phyloP scores from a whole-genome alignment of 2,329 filamentous ascomycete genomes.

The Paracorniculantispora psalliotae region DNA sequence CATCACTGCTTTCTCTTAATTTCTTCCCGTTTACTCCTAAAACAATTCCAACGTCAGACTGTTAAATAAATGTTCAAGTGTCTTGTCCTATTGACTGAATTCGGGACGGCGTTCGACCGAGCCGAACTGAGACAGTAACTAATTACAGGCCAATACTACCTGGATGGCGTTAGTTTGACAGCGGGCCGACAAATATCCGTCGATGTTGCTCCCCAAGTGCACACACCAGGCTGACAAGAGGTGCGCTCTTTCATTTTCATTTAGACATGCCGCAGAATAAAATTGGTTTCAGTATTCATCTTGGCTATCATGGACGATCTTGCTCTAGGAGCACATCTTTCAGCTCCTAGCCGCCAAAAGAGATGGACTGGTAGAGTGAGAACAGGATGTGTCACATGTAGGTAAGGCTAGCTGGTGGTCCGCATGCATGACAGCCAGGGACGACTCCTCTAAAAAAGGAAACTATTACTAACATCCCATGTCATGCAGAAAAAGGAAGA shows the following conservation, averaged over 20 bases:
- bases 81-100: no score
- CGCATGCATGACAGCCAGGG: no score
- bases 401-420: background rate
- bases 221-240: background rate
- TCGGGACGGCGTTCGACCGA: no score
- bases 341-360: background rate
- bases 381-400: background rate
- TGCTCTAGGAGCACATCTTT: background rate
- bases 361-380: background rate
- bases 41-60: no score
- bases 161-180: background rate
- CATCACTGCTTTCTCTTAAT: no score
- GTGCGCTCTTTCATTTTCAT: background rate
- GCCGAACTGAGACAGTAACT: no score
- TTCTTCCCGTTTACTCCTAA: no score
- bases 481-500: background rate
- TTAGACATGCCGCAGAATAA: background rate
- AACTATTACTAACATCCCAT: no score
- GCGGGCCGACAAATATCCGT: background rate
- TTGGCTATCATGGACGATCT: background rate
- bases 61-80: no score
- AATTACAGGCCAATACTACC: no score
- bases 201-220: background rate
- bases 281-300: background rate
- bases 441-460: no score